Base-by-base conservation (phyloP, 352 stramenopile species). In the Peronospora belbahrii region DNA sequence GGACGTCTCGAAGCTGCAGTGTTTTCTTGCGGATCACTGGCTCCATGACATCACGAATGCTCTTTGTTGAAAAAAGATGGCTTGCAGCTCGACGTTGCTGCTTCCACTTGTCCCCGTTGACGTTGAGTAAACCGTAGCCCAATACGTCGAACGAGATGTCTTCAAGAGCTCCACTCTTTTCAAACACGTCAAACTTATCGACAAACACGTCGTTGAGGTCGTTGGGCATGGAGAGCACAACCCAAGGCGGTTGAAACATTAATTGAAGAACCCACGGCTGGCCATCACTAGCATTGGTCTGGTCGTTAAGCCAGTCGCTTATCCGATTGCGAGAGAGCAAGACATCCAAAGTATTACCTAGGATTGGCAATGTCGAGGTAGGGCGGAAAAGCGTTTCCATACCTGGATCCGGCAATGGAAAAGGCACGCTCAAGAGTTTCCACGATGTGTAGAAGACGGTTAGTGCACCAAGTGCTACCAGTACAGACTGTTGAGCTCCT, bases 61-160 rank as follows among this genome's bases (percentile, higher is more conserved):
- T 64, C 4, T 40, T 33, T 6, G 40, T 62, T 5, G 67, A 74
- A 19, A 89, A 88, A 10, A 95, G 79, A 44, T 88, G 83, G 31
- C 72, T 88, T 42, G 76, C 76, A 6, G 53, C 70, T 31, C 76
- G 78, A 18, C 75, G 65, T 24, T 85, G 67, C n/a, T 66, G 23
- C 3, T 56, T 45, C 73, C 75, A 85, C 15, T 49, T 24, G 18
- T 56, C 41, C 4, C 70, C 70, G 22, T 87, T 66, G 2, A 50
- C 43, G 1, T 48, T 56, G 19, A 83, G 57, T 17, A 87, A 75
- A 10, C 75, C 75, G 8, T 78, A 23, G 24, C 75, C 73, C 0
- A 87, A 37, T 5, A 85, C 50, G 25, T 75, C 60, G 24, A 52
- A 40, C 4, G 64, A 52, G 0, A 64, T 48, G 4, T 56, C 44